Percentiles rank a stretch among this genome's conserved stretches.
These are phyloP conservation scores for Lachnellula hyalina DNA, from an alignment of 2,329 filamentous ascomycete species.

Conservation along the genomic window DNA sequence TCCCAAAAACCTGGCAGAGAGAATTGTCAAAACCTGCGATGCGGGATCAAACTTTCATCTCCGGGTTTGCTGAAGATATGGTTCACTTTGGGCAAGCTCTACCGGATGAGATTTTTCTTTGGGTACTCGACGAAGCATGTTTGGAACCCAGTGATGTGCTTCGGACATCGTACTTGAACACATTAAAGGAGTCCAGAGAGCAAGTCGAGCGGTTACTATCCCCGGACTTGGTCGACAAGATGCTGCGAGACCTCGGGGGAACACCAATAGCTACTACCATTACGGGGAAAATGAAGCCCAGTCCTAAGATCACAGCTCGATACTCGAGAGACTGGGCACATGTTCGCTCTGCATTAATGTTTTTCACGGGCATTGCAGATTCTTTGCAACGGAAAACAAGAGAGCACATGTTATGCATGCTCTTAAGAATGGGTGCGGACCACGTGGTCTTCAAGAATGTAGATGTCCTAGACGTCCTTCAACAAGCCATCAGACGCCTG, in stretches of 20 bases:
- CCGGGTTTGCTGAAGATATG: conserved; percentile 55
- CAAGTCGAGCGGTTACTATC: conserved; percentile 43
- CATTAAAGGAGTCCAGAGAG: conserved; percentile 41
- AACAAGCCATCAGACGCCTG: conserved; percentile 41
- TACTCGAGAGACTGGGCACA: conserved; percentile 27
- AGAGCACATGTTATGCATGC: conserved; percentile 38
- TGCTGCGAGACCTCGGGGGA: conserved; percentile 58
- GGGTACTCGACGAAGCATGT: conserved; percentile 58
- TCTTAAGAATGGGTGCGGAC: conserved; percentile 53
- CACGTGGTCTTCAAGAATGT: conserved; percentile 41
- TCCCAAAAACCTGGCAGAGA: conserved; percentile 20
- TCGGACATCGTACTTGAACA: conserved; percentile 53
- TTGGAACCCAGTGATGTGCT: conserved; percentile 50
- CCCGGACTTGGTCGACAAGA: conserved; percentile 39
- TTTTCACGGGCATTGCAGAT: conserved; percentile 24
- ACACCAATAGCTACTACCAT: conserved; percentile 38
- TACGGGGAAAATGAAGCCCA: conserved; percentile 18
- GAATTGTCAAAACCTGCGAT: conserved; percentile 41
- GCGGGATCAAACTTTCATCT: conserved; percentile 55
- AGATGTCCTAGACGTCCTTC: conserved; percentile 37
- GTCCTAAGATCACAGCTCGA: conserved; percentile 11
- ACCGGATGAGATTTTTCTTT: conserved; percentile 60
- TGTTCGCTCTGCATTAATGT: conserved; percentile 20
- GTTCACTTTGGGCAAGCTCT: conserved; percentile 40
- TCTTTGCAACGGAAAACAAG: conserved; percentile 21